phyloP scores from a whole-genome alignment of 805 yeast species.

The Kazachstania taianensis region DNA sequence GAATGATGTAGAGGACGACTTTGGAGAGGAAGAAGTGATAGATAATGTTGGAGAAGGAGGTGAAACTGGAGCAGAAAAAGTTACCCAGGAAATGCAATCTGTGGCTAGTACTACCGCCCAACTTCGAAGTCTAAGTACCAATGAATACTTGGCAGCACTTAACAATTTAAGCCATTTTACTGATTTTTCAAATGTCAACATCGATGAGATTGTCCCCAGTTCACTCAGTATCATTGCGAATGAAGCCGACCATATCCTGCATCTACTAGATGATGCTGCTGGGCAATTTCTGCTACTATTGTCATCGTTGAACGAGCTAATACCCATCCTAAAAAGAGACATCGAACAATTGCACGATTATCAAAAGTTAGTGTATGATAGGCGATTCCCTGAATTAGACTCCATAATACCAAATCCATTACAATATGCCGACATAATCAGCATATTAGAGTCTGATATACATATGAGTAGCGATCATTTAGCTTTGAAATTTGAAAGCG shows the following conservation, averaged over 20 bases:
- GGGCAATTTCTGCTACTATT: conserved; percentile 30
- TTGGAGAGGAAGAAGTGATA: conserved; percentile 5
- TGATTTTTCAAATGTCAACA: no score
- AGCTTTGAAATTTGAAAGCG: conserved; percentile 24
- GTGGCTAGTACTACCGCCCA: no score
- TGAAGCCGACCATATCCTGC: no score
- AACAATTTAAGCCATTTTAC: no score
- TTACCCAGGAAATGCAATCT: no score
- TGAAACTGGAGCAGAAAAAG: no score
- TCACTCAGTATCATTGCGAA: no score
- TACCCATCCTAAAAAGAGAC: conserved; percentile 46
- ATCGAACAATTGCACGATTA: conserved; percentile 39
- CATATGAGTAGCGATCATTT: conserved; percentile 19
- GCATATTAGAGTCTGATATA: conserved; percentile 39
- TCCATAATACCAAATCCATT: conserved; percentile 50
- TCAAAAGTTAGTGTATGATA: conserved; percentile 42
- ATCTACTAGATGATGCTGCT: no score
- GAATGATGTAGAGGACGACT: conserved; percentile 13
- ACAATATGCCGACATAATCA: conserved; percentile 48
- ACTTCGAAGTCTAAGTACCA: no score
- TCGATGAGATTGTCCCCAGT: no score
- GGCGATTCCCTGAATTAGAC: conserved; percentile 63
- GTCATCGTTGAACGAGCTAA: conserved; percentile 42
- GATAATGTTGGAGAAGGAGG: not conserved
- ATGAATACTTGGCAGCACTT: no score